These are phyloP conservation scores for Bryoerythrophyllum caledonicum DNA, from an alignment of 225 moss, liverwort and hornwort genomes.

Conservation along the genomic window DNA sequence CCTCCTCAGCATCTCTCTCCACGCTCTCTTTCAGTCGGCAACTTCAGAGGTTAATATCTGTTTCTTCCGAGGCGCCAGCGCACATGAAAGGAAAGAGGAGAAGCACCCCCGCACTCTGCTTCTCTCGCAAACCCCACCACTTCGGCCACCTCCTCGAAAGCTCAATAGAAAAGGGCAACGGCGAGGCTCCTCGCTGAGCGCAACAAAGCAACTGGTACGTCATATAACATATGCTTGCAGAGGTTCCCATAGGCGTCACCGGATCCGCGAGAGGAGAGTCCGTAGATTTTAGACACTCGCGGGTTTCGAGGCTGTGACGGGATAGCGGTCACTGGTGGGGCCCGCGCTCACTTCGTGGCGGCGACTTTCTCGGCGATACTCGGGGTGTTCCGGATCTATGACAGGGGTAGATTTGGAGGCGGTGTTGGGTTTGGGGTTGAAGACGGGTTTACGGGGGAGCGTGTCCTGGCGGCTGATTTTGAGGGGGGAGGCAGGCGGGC, in stretches of 20 bases:
- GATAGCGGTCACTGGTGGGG: too few species aligned
- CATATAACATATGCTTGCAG: too few species aligned
- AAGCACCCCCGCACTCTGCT: too few species aligned
- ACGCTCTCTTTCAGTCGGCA: not conserved
- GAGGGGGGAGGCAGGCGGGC: not conserved
- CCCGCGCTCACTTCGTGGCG: not conserved
- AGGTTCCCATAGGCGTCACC: too few species aligned
- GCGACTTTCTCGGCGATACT: not conserved
- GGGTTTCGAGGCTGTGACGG: too few species aligned
- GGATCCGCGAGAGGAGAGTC: too few species aligned
- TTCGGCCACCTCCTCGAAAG: not conserved
- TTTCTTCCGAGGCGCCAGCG: not conserved
- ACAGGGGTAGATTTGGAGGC: fast-evolving
- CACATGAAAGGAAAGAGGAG: not conserved
- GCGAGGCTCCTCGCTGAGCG: too few species aligned
- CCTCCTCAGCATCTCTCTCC: not conserved
- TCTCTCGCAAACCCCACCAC: slow-evolving; percentile 1
- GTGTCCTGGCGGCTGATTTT: not conserved
- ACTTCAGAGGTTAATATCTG: not conserved
- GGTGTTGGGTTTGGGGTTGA: not conserved
- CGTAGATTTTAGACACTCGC: too few species aligned
- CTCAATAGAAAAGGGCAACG: too few species aligned
- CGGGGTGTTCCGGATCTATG: fast-evolving
- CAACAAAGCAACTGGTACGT: too few species aligned
- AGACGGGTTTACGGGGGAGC: not conserved